A percentile compares a stretch with the other conserved stretches of the same genome.
These are phyloP conservation scores for Saccharomyces mikatae DNA, from an alignment of 805 yeast species.

Conservation along the genomic window DNA sequence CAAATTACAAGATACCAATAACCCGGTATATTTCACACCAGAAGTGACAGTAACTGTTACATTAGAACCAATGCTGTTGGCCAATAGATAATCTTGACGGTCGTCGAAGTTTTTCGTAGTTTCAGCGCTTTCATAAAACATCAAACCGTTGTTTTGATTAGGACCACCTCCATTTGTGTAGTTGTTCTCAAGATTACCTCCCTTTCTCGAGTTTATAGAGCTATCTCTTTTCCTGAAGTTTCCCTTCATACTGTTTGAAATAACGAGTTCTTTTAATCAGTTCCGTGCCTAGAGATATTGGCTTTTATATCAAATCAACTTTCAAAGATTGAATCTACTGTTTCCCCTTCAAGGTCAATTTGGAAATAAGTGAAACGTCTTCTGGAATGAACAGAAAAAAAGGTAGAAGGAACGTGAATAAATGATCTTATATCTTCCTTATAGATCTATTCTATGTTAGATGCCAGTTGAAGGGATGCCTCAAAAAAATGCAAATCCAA, in stretches of 20 bases:
- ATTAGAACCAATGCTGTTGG: constrained; percentile 51
- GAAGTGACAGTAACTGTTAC: constrained; percentile 53
- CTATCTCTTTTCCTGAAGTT: constrained; percentile 4
- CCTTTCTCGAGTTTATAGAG: neutral
- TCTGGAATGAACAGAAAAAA: neutral
- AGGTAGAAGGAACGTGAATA: neutral
- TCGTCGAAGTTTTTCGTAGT: constrained; percentile 40
- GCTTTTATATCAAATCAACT: neutral
- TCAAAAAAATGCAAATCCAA: neutral
- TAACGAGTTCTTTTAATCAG: neutral
- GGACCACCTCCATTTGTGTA: neutral
- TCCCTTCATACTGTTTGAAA: constrained; percentile 11
- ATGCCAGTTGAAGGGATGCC: neutral
- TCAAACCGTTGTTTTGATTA: constrained; percentile 1
- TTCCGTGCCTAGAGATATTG: neutral
- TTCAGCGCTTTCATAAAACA: constrained; percentile 24
- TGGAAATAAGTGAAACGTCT: neutral
- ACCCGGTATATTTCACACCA: constrained; percentile 54
- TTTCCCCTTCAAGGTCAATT: neutral
- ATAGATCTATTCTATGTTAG: neutral
- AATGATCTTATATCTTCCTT: neutral
- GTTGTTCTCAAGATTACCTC: neutral
- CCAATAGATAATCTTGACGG: constrained; percentile 45
- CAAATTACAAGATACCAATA: constrained; percentile 43
- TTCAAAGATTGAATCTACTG: neutral